Base-by-base conservation (phyloP, 2,329 filamentous ascomycete species). In the Xylariomycetidae sp. region DNA sequence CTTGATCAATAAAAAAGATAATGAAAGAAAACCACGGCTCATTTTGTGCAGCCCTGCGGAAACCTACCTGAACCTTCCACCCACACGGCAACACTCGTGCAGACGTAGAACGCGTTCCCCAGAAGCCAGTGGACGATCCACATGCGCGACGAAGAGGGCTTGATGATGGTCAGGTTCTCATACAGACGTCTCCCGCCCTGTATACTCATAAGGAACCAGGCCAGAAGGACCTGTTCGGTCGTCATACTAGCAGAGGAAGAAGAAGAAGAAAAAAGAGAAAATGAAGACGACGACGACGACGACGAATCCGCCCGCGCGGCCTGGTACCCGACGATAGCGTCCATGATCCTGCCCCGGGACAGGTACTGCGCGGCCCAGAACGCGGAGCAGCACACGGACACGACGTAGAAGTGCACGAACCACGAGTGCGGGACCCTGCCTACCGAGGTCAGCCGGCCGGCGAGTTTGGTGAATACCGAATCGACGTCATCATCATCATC, bases 321-420 rank as follows among this genome's bases (percentile, higher is more conserved):
- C 44, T 69, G 54, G 60, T 59, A 56, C 58, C 55, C 39, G 46
- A 61, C 56, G 59, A 79, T 52, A 12, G 57, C 51, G 17, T 58
- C 57, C 54, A 88, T 72, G 13, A 74, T 47, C 1, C 52, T 41
- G 2, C 85, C 84, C 39, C 65, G 58, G 16, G 51, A 61, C 16
- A 74, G 44, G 34, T 84, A 73, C 57, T 89, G 82, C 45, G 62
- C 59, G 0, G 70, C 74, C 88, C 89, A 96, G 57, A 89, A 84
- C 4, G 77, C 50, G 1, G 86, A 89, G 38, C 77, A 80, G 2
- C 66, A 54, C 4, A 88, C 63, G 4, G 86, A 90, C 22, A 80
- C 57, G 33, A 85, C 54, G 58, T 98, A 97, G 63, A 95, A 97
- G 49, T 92, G 85, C 27, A 72, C 74, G 59, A 97, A 97, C 80